Percentiles rank a stretch among this genome's conserved stretches.
Conservation (phyloP, 129 eudicot species). For the Helianthus tuberosus region DNA sequence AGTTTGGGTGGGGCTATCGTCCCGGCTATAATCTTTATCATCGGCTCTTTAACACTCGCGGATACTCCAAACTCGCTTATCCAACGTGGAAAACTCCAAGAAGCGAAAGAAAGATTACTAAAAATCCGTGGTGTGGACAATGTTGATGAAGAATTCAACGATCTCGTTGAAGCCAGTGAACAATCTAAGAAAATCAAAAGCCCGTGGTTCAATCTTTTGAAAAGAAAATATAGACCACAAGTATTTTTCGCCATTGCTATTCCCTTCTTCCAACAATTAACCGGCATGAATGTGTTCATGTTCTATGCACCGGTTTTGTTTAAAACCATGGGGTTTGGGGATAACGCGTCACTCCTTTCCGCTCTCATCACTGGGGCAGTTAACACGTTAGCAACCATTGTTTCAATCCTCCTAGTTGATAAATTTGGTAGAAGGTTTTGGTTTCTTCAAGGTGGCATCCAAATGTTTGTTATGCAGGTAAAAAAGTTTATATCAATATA, state of each 20-base stretch:
- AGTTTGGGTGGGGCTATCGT: slow-evolving; percentile 52
- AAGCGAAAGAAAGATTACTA: slow-evolving; percentile 35
- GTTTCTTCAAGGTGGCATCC: slow-evolving; percentile 47
- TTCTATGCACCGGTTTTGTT: slow-evolving; percentile 66
- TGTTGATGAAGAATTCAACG: slow-evolving; percentile 53
- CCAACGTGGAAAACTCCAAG: slow-evolving; percentile 39
- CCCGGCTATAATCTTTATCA: slow-evolving; percentile 50
- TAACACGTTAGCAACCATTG: slow-evolving; percentile 41
- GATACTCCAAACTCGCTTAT: slow-evolving; percentile 66
- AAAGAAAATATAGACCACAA: slow-evolving; percentile 57
- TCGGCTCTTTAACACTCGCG: slow-evolving; percentile 41
- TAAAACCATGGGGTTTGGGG: slow-evolving; percentile 56
- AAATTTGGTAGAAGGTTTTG: slow-evolving; percentile 42
- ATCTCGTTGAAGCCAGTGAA: slow-evolving; percentile 47
- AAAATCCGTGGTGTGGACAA: slow-evolving; percentile 43
- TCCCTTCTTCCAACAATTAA: slow-evolving; percentile 61
- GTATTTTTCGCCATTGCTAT: slow-evolving; percentile 39
- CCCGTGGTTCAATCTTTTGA: slow-evolving; percentile 48
- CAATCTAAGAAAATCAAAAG: slow-evolving; percentile 38
- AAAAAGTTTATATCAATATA: neutral
- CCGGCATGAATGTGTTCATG: slow-evolving; percentile 68
- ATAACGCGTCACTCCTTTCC: slow-evolving; percentile 48
- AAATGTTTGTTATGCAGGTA: slow-evolving; percentile 59
- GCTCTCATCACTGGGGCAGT: slow-evolving; percentile 51
- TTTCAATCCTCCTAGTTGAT: slow-evolving; percentile 41